Conservation (phyloP, 768 basidiomycete genomes). For the Auriscalpium vulgare region DNA sequence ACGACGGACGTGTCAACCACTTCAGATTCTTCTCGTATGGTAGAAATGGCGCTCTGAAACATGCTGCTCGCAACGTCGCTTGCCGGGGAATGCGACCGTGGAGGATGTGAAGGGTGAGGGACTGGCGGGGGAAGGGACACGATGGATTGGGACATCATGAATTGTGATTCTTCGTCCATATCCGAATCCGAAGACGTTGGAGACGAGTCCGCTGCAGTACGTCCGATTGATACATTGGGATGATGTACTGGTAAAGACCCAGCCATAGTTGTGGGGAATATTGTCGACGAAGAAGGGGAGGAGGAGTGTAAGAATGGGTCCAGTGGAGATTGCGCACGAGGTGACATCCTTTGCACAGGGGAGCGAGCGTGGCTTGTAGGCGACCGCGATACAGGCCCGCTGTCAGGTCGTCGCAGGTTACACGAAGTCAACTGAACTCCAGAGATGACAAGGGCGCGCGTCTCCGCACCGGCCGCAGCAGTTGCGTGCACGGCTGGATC, state of each 20-base stretch:
- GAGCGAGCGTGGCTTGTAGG: no score
- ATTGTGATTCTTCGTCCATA: constrained; percentile 55
- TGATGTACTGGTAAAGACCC: no score
- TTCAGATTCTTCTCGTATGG: neutral
- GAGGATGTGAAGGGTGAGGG: constrained; percentile 19
- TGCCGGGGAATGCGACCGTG: constrained; percentile 25
- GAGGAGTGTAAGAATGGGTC: constrained; percentile 5
- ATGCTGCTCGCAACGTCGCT: constrained; percentile 54
- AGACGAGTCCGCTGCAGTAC: constrained; percentile 37
- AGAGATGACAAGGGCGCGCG: constrained; percentile 45
- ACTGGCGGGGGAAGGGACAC: constrained; percentile 40
- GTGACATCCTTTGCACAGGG: no score
- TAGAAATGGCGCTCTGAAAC: constrained; percentile 69
- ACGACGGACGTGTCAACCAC: neutral
- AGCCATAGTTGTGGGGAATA: no score
- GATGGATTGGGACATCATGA: constrained; percentile 72
- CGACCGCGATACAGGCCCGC: no score
- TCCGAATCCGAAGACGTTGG: constrained; percentile 25
- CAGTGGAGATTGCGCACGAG: neutral
- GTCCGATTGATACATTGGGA: no score
- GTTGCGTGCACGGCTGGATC: no score
- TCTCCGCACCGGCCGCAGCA: constrained; percentile 12
- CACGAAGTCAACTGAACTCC: constrained; percentile 48
- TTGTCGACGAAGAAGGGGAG: constrained; percentile 23
- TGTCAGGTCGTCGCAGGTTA: constrained; percentile 26